Percentiles rank a stretch among this genome's conserved stretches.
phyloP scores from a whole-genome alignment of 1,284 basidiomycete species.

The Austroboletus niveus region DNA sequence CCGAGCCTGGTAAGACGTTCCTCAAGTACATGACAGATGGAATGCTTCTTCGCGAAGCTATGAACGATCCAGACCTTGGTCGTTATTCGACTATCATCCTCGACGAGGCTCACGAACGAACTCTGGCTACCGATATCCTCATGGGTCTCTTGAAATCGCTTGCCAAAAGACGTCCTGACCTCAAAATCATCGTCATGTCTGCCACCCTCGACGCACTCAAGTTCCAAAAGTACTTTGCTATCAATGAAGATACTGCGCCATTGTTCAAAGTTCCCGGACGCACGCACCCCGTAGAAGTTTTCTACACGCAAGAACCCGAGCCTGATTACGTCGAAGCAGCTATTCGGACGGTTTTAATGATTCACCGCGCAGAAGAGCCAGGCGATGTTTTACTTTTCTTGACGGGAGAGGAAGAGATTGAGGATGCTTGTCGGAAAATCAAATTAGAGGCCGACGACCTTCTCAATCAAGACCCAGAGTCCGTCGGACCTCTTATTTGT shows the following conservation, averaged over 20 bases:
- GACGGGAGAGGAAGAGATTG: constrained; percentile 98
- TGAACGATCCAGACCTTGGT: constrained; percentile 89
- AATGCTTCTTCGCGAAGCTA: constrained; percentile 96
- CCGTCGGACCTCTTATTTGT: constrained; percentile 84
- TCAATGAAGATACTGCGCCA: constrained; percentile 65
- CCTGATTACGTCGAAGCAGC: constrained; percentile 97
- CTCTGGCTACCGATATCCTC: constrained; percentile 96
- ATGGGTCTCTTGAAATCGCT: constrained; percentile 89
- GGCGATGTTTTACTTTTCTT: constrained; percentile 95
- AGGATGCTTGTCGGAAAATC: constrained; percentile 94
- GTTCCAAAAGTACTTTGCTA: constrained; percentile 94
- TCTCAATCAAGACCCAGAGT: constrained; percentile 62
- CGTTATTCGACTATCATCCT: constrained; percentile 97
- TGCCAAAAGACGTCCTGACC: constrained; percentile 78
- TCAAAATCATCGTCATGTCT: constrained; percentile 99
- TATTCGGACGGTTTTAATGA: constrained; percentile 95
- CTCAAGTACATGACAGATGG: constrained; percentile 99
- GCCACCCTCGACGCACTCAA: constrained; percentile 97
- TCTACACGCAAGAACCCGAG: constrained; percentile 95
- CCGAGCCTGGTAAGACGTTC: constrained; percentile 86
- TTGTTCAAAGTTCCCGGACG: constrained; percentile 96
- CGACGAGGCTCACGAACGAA: constrained; percentile 98
- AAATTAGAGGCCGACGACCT: constrained; percentile 86
- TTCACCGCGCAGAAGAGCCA: constrained; percentile 92
- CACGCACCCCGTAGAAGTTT: constrained; percentile 94